These are phyloP conservation scores for Clarireedia hainanense DNA, from an alignment of 2,329 filamentous ascomycete genomes.

Conservation along the genomic window DNA sequence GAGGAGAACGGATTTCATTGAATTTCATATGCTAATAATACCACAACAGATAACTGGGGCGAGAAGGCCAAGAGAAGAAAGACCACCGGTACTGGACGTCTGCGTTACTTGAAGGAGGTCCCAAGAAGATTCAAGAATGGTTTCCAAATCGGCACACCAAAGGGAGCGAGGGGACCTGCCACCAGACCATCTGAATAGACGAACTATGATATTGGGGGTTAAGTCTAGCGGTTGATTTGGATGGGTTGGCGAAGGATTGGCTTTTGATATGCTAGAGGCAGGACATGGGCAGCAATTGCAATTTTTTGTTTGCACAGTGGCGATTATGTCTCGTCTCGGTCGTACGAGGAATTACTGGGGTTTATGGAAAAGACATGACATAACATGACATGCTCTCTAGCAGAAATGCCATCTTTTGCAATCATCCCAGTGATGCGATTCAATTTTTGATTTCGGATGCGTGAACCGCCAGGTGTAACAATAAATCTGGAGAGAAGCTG, in stretches of 20 bases:
- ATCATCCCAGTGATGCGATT: not conserved
- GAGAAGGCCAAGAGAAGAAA: constrained; percentile 99
- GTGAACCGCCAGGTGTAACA: not conserved
- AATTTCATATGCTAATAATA: constrained; percentile 42
- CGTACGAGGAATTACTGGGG: not conserved
- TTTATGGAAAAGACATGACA: not conserved
- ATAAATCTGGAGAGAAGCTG: too few species aligned
- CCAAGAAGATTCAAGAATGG: constrained; percentile 94
- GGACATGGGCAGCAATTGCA: constrained; percentile 4
- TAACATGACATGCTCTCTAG: constrained; percentile 24
- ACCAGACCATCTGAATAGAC: constrained; percentile 28
- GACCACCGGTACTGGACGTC: constrained; percentile 95
- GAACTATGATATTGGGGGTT: constrained; percentile 30
- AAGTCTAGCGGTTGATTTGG: constrained; percentile 28
- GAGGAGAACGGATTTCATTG: too few species aligned
- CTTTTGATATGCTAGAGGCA: constrained; percentile 7
- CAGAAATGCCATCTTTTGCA: constrained; percentile 28
- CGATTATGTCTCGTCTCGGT: not conserved
- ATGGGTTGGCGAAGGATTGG: constrained; percentile 14
- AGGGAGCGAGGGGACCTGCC: constrained; percentile 65
- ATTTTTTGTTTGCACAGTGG: constrained; percentile 4
- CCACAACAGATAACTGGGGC: constrained; percentile 91
- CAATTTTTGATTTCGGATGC: not conserved
- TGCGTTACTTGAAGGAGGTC: constrained; percentile 89
- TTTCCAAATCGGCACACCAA: constrained; percentile 85